Conservation (phyloP, 306 rosid species). For the Carpinus viminea region DNA sequence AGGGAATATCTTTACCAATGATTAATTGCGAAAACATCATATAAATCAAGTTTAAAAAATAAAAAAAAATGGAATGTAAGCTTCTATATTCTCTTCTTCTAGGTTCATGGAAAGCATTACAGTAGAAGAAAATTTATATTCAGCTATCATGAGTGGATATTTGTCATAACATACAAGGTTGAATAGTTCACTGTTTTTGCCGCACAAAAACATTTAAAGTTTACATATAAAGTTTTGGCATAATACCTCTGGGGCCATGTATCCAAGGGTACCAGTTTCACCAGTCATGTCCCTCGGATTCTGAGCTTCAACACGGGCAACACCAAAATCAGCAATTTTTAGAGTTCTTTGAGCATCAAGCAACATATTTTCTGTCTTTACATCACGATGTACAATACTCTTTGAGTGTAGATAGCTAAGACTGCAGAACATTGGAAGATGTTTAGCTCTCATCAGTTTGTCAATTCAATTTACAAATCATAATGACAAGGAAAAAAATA, state of each 20-base stretch:
- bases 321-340: slow-evolving; percentile 79
- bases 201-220: not conserved
- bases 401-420: slow-evolving; percentile 70
- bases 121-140: not conserved
- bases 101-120: not conserved
- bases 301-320: slow-evolving; percentile 78
- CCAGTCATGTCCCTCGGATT: slow-evolving; percentile 84
- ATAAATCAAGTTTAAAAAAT: not conserved
- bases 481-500: not conserved
- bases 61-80: not conserved
- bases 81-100: not conserved
- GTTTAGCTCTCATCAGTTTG: slow-evolving; percentile 8
- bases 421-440: slow-evolving; percentile 30
- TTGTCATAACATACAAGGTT: not conserved
- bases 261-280: slow-evolving; percentile 83
- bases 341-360: slow-evolving; percentile 32
- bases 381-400: slow-evolving; percentile 76
- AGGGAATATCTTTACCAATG: not conserved
- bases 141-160: not conserved
- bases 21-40: not conserved
- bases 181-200: not conserved
- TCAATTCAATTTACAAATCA: not conserved
- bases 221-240: not conserved
- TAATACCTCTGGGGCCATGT: slow-evolving; percentile 81
- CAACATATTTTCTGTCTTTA: slow-evolving; percentile 72